Conservation (phyloP, 495 filamentous ascomycete species). For the Lepidopterella palustris region DNA sequence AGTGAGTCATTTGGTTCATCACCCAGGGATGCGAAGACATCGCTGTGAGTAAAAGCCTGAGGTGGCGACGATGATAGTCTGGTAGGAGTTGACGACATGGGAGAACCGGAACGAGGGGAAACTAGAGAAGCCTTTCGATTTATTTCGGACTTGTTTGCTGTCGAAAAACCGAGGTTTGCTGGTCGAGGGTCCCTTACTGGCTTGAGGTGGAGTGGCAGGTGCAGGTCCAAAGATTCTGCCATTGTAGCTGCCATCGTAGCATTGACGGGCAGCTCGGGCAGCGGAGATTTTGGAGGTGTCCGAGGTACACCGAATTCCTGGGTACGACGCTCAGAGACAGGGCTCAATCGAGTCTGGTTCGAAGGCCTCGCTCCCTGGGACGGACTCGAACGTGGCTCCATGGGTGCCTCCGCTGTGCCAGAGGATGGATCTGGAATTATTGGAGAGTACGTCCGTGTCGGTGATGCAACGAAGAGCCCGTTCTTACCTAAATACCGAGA, state of each 20-base stretch:
- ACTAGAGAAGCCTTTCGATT: no score
- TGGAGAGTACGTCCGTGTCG: slow-evolving; percentile 14
- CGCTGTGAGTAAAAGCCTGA: no score
- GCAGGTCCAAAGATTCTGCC: not conserved
- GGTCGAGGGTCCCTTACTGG: not conserved
- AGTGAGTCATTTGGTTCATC: no score
- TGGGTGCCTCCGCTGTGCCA: slow-evolving; percentile 9
- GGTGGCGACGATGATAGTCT: no score
- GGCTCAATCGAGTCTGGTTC: not conserved
- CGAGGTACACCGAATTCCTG: slow-evolving; percentile 10
- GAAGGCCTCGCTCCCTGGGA: not conserved
- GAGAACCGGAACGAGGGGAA: no score
- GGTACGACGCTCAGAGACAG: slow-evolving; percentile 9
- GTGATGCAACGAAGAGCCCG: not conserved
- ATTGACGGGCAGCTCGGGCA: slow-evolving; percentile 2
- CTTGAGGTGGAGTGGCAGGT: not conserved
- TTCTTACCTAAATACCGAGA: not conserved
- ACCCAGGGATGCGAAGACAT: no score
- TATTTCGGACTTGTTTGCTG: no score
- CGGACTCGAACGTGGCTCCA: slow-evolving; percentile 1
- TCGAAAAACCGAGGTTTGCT: not conserved
- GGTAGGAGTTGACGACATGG: no score
- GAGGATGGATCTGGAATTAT: slow-evolving; percentile 20
- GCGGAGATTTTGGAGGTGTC: slow-evolving; percentile 16
- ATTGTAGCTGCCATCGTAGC: no score